Evolutionary conservation across 2,329 filamentous ascomycete genomes (phyloP).

Genomic region (Colletotrichum siamense): DNA sequence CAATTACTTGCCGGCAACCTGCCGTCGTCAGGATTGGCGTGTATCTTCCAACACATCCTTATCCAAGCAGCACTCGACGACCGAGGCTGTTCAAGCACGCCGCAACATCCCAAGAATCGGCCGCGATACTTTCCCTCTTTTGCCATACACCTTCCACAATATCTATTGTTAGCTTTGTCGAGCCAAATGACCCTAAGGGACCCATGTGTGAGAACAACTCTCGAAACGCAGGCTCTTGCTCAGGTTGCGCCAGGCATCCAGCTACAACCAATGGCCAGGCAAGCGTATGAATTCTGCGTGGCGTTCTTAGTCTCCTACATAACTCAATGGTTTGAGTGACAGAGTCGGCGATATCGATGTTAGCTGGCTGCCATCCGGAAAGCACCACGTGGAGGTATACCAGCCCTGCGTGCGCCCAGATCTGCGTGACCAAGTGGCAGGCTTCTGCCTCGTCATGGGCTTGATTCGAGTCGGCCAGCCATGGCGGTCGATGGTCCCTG

Average conservation of each 20-base stretch:
- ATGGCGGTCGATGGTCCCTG: not conserved
- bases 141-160: slow-evolving; percentile 53
- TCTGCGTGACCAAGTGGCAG: slow-evolving; percentile 21
- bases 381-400: slow-evolving; percentile 54
- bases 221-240: not conserved
- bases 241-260: not conserved
- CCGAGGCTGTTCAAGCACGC: slow-evolving; percentile 46
- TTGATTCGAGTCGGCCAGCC: slow-evolving; percentile 2
- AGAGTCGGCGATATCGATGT: slow-evolving; percentile 40
- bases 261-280: not conserved
- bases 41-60: slow-evolving; percentile 9
- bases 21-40: not conserved
- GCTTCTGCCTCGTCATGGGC: slow-evolving; percentile 7
- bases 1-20: not conserved
- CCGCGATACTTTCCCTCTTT: slow-evolving; percentile 33
- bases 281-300: not conserved
- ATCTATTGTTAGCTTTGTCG: slow-evolving; percentile 44
- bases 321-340: slow-evolving; percentile 31
- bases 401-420: slow-evolving; percentile 54
- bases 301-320: not conserved
- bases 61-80: slow-evolving; percentile 41
- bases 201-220: slow-evolving; percentile 35
- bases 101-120: slow-evolving; percentile 48
- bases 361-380: slow-evolving; percentile 54
- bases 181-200: slow-evolving; percentile 48